Percentiles rank a stretch among this genome's conserved stretches.
phyloP scores from a whole-genome alignment of 2,329 filamentous ascomycete species.

The Onygenales sp. region DNA sequence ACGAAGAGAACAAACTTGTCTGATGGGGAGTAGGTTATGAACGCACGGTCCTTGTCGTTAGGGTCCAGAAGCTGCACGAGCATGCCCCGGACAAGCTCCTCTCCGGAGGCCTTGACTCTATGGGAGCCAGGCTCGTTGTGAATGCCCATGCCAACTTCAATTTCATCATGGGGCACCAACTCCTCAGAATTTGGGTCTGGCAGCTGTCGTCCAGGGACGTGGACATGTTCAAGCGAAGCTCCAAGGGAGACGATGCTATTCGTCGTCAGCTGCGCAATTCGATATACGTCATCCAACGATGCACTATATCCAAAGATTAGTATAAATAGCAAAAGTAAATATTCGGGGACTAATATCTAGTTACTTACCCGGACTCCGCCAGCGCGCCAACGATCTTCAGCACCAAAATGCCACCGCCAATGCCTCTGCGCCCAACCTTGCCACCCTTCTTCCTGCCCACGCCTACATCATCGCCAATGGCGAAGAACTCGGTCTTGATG shows the following conservation, averaged over 20 bases:
- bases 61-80: constrained; percentile 54
- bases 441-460: constrained; percentile 72
- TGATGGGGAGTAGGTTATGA: constrained; percentile 45
- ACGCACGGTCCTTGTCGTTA: constrained; percentile 55
- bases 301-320: constrained; percentile 20
- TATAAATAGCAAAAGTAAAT: not conserved
- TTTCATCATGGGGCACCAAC: constrained; percentile 41
- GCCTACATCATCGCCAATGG: constrained; percentile 85
- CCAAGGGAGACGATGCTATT: constrained; percentile 77
- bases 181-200: constrained; percentile 47
- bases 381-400: constrained; percentile 81
- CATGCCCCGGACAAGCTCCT: constrained; percentile 50
- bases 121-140: constrained; percentile 55
- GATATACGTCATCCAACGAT: constrained; percentile 59
- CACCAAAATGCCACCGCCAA: constrained; percentile 86
- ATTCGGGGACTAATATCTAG: not conserved
- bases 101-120: constrained; percentile 39
- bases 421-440: constrained; percentile 86
- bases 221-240: constrained; percentile 80
- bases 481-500: constrained; percentile 73
- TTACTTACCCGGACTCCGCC: constrained; percentile 55
- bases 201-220: constrained; percentile 67
- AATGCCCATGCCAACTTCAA: constrained; percentile 65
- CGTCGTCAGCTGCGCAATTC: constrained; percentile 61
- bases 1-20: constrained; percentile 56